Evolutionary conservation across 306 rosid species (phyloP).

Genomic region (Sesbania bispinosa): DNA sequence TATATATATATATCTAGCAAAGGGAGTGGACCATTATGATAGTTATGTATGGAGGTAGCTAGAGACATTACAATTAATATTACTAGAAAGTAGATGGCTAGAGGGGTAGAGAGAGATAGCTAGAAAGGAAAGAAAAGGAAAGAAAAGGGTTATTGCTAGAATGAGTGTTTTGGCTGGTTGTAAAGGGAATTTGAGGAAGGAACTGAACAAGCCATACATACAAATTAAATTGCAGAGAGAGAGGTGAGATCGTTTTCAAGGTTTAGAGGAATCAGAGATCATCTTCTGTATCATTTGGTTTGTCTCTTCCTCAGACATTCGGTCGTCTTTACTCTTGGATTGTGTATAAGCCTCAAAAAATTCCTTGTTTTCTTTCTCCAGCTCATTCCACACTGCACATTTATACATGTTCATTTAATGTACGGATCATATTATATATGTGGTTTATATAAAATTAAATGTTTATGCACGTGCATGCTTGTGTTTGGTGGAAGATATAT

Average conservation of each 20-base stretch:
- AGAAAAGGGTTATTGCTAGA: not conserved
- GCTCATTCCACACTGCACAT: constrained; percentile 93
- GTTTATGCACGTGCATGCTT: no score
- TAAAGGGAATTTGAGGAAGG: not conserved
- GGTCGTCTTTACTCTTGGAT: constrained; percentile 53
- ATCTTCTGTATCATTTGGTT: constrained; percentile 68
- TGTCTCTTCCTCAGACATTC: constrained; percentile 89
- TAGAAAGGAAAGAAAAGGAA: not conserved
- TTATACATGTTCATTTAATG: not conserved
- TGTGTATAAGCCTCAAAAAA: constrained; percentile 72
- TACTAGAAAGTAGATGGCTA: not conserved
- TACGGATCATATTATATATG: not conserved
- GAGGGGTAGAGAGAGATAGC: not conserved
- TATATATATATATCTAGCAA: no score
- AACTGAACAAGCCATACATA: not conserved
- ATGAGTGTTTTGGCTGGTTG: constrained; percentile 16
- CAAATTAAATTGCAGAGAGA: not conserved
- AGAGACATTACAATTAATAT: not conserved
- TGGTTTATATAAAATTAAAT: no score
- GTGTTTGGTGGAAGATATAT: no score
- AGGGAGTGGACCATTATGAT: no score
- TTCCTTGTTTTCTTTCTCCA: constrained; percentile 85
- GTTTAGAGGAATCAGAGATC: constrained; percentile 64
- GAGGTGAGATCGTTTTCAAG: constrained; percentile 32
- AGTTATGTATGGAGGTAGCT: not conserved